phyloP scores from a whole-genome alignment of 768 basidiomycete species.

The Tricholoma matsutake region DNA sequence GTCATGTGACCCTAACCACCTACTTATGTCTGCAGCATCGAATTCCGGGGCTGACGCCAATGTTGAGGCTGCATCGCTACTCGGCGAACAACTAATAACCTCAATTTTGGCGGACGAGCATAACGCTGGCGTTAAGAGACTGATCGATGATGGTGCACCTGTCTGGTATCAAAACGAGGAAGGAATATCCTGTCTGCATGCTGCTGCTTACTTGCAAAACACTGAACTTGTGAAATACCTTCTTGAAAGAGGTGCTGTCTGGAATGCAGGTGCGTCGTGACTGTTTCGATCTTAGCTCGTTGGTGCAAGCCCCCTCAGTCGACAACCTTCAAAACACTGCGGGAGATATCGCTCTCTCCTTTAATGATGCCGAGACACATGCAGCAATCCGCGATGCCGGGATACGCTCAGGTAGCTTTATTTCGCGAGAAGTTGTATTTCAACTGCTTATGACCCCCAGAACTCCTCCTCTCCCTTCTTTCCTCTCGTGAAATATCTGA shows the following conservation, averaged over 20 bases:
- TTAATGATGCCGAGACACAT: constrained; percentile 77
- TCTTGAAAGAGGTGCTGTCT: constrained; percentile 80
- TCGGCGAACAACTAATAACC: constrained; percentile 59
- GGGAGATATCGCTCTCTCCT: constrained; percentile 85
- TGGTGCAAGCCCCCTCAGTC: constrained; percentile 38
- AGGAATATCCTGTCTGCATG: constrained; percentile 84
- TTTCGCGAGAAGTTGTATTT: neutral
- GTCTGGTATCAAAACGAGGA: constrained; percentile 89
- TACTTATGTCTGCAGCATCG: constrained; percentile 5
- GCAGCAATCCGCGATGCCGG: constrained; percentile 86
- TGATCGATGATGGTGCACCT: constrained; percentile 69
- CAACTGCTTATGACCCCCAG: constrained; percentile 31
- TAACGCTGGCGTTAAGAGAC: constrained; percentile 41
- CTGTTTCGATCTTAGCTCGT: neutral
- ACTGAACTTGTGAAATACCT: constrained; percentile 60
- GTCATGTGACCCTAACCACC: no score
- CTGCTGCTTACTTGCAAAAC: constrained; percentile 75
- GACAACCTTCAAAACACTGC: constrained; percentile 81
- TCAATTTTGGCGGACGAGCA: constrained; percentile 50
- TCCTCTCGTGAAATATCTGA: constrained; percentile 42
- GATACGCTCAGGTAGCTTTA: constrained; percentile 69
- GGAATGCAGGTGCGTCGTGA: constrained; percentile 72
- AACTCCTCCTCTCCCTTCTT: constrained; percentile 67
- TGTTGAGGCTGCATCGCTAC: constrained; percentile 43
- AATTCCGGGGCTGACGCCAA: constrained; percentile 22